Base-by-base conservation (phyloP, 2,329 filamentous ascomycete species). In the Aureobasidium zeae region DNA sequence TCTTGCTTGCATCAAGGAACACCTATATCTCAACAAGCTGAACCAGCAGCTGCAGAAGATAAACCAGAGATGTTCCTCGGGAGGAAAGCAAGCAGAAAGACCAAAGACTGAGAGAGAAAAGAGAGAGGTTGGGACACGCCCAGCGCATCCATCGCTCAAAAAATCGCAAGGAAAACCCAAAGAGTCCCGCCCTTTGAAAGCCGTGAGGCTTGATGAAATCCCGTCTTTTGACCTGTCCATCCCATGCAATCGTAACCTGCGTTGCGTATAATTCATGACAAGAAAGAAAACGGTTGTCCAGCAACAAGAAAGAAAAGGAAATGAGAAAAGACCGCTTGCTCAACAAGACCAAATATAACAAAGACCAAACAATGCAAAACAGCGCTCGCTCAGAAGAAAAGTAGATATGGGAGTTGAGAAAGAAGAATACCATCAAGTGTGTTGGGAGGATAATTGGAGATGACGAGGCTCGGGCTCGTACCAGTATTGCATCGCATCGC, bases 191-290 rank as follows among this genome's bases (percentile, higher is more conserved):
- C 30, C 39, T 43, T 43, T 34, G 19, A 29, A 32, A 26, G 39
- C 39, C 39, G 39, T 19, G 39, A 43, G 39, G 39, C 39, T 12
- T 34, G n/a, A 17, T 43, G 30, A 33, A 33, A 16, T 43, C 29
- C 28, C 22, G 29, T 13, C 28, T 34, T 43, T 43, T 21, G 30
- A n/a, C n/a, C n/a, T n/a, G n/a, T n/a, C 29, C 20, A 26, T 34
- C 39, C 39, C 39, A n/a, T 43, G 39, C 39, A 43, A 43, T 43
- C 39, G 30, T 43, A 28, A 43, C 39, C 39, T 43, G 39, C 39
- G 39, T 41, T 43, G 39, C 39, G 28, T 41, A 41, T 31, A 16
- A 41, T 24, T 43, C 39, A 43, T 43, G 30, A 43, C 22, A 43
- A 28, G 16, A 26, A 26, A 43, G 28, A 17, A 41, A 17, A 12